These are phyloP conservation scores for Falciphora oryzae DNA, from an alignment of 2,329 filamentous ascomycete genomes.

Conservation along the genomic window DNA sequence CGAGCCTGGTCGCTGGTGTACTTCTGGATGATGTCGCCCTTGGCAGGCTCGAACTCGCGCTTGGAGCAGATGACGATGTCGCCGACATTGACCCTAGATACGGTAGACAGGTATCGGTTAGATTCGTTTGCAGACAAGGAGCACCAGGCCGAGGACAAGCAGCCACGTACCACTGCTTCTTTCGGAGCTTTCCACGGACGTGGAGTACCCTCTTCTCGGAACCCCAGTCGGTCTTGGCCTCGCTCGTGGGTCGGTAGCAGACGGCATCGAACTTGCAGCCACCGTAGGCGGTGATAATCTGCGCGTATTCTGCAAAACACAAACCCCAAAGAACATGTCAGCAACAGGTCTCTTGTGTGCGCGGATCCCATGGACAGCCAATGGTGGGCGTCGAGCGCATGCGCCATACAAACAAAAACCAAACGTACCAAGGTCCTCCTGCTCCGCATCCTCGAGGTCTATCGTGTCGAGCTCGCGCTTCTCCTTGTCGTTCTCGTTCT, in stretches of 20 bases:
- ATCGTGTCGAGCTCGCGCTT: slow-evolving; percentile 71
- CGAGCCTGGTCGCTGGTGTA: slow-evolving; percentile 95
- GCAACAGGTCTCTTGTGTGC: neutral
- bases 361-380: neutral
- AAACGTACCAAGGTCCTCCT: slow-evolving; percentile 65
- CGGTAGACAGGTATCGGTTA: slow-evolving; percentile 90
- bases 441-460: slow-evolving; percentile 6
- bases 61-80: slow-evolving; percentile 84
- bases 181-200: slow-evolving; percentile 86
- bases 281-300: slow-evolving; percentile 75
- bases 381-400: slow-evolving; percentile 4
- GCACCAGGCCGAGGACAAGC: slow-evolving; percentile 51
- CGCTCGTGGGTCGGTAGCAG: slow-evolving; percentile 31
- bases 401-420: slow-evolving; percentile 7
- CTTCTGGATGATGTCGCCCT: slow-evolving; percentile 90
- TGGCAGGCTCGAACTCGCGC: slow-evolving; percentile 82
- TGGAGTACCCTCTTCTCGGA: slow-evolving; percentile 57
- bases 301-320: slow-evolving; percentile 26
- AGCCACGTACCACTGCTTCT: slow-evolving; percentile 96
- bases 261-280: slow-evolving; percentile 66
- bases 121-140: slow-evolving; percentile 65
- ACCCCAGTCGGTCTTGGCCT: neutral
- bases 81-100: slow-evolving; percentile 63
- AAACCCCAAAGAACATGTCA: neutral
- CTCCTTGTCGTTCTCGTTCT: slow-evolving; percentile 99